Conservation (phyloP, 1,284 basidiomycete species). For the Pterulicium gracile region DNA sequence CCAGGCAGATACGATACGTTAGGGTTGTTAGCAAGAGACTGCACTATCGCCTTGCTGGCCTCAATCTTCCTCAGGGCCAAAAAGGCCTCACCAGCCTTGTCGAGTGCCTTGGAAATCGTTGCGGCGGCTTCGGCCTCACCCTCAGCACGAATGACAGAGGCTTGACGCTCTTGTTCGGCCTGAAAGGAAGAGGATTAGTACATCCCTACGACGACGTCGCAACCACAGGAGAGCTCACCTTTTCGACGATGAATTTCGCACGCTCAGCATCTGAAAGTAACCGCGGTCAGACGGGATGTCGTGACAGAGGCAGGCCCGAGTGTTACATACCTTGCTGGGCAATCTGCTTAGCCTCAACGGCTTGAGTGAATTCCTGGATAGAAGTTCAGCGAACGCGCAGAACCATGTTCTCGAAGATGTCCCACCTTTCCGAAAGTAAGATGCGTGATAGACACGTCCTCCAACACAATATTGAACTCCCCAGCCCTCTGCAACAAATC, state of each 20-base stretch:
- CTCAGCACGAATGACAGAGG: slow-evolving; percentile 94
- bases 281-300: too few species aligned
- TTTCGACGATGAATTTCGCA: slow-evolving; percentile 98
- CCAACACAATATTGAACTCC: slow-evolving; percentile 93
- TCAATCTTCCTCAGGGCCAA: slow-evolving; percentile 96
- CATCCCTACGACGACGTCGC: slow-evolving; percentile 4
- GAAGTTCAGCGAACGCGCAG: slow-evolving; percentile 13
- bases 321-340: slow-evolving; percentile 73
- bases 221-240: slow-evolving; percentile 34
- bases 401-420: slow-evolving; percentile 4
- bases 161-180: slow-evolving; percentile 99
- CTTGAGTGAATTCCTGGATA: slow-evolving; percentile 76
- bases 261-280: slow-evolving; percentile 76
- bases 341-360: slow-evolving; percentile 98
- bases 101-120: slow-evolving; percentile 88
- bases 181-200: slow-evolving; percentile 19
- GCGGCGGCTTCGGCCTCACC: slow-evolving; percentile 96
- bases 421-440: slow-evolving; percentile 71
- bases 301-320: too few species aligned
- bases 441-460: slow-evolving; percentile 96
- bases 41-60: slow-evolving; percentile 92
- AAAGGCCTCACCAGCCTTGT: slow-evolving; percentile 93
- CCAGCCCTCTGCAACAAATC: slow-evolving; percentile 89
- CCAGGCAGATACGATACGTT: slow-evolving; percentile 88
- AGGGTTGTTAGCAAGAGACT: slow-evolving; percentile 66